phyloP scores from a whole-genome alignment of 2,329 filamentous ascomycete species.

The Sphaerulina populicola region DNA sequence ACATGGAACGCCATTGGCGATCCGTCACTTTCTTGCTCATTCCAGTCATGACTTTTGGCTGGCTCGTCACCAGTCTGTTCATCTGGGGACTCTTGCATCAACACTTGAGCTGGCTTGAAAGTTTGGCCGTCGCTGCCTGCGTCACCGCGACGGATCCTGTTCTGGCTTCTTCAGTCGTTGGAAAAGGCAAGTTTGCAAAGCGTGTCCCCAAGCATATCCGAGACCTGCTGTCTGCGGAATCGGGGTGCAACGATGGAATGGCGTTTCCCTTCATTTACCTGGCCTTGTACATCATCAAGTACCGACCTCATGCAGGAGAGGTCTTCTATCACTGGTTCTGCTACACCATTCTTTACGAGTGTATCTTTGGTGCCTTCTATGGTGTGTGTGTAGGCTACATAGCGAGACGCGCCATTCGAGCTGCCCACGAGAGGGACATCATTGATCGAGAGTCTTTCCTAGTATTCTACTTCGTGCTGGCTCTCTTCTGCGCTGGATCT shows the following conservation, averaged over 20 bases:
- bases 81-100: slow-evolving; percentile 80
- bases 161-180: slow-evolving; percentile 91
- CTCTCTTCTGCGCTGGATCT: slow-evolving; percentile 89
- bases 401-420: slow-evolving; percentile 82
- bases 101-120: slow-evolving; percentile 77
- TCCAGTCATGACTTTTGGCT: slow-evolving; percentile 96
- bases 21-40: slow-evolving; percentile 82
- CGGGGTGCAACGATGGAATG: slow-evolving; percentile 99
- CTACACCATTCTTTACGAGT: slow-evolving; percentile 87
- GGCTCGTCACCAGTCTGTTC: slow-evolving; percentile 85
- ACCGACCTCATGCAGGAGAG: slow-evolving; percentile 57
- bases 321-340: slow-evolving; percentile 83
- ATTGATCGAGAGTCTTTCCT: slow-evolving; percentile 96
- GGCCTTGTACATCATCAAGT: slow-evolving; percentile 79
- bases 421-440: slow-evolving; percentile 70
- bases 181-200: slow-evolving; percentile 97
- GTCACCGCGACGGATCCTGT: slow-evolving; percentile 97
- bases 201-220: slow-evolving; percentile 94
- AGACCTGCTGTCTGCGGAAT: slow-evolving; percentile 90
- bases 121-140: slow-evolving; percentile 78
- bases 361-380: slow-evolving; percentile 81
- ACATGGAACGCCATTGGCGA: slow-evolving; percentile 97
- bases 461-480: slow-evolving; percentile 96
- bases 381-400: slow-evolving; percentile 83
- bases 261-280: slow-evolving; percentile 97